Conservation (phyloP, 371 early-diverging fungal genomes). For the Zychaea mexicana region DNA sequence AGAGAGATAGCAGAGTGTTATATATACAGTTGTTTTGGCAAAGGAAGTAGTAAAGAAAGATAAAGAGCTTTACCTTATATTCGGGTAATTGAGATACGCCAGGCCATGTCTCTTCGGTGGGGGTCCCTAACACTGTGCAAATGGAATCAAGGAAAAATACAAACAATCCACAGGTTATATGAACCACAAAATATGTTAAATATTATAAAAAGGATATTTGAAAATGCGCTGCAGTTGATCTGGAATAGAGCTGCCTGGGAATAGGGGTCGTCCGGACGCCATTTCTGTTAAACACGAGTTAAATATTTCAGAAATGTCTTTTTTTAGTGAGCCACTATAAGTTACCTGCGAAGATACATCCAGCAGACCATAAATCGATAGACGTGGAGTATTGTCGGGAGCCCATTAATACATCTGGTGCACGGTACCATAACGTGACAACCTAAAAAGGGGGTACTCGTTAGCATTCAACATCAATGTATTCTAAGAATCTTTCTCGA, state of each 20-base stretch:
- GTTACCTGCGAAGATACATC: slow-evolving; percentile 95
- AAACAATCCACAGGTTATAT: too few species aligned
- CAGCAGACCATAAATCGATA: slow-evolving; percentile 99
- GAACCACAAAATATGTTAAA: not conserved
- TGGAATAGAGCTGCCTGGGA: slow-evolving; percentile 90
- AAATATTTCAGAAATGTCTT: too few species aligned
- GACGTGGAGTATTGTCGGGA: slow-evolving; percentile 96
- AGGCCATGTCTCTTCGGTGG: slow-evolving; percentile 91
- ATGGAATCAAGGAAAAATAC: slow-evolving; percentile 21
- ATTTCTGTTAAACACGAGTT: slow-evolving; percentile 55
- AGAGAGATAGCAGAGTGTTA: too few species aligned
- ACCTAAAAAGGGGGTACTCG: slow-evolving; percentile 61
- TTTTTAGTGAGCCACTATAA: not conserved
- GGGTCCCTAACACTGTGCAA: slow-evolving; percentile 83
- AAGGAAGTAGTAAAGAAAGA: not conserved
- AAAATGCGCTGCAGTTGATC: slow-evolving; percentile 93
- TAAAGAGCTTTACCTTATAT: slow-evolving; percentile 63
- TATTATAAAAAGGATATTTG: slow-evolving; percentile 51
- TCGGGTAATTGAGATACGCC: slow-evolving; percentile 92
- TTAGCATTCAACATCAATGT: slow-evolving; percentile 1
- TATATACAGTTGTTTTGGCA: too few species aligned
- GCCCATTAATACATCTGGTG: slow-evolving; percentile 99
- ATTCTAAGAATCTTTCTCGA: not conserved
- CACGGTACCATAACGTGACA: slow-evolving; percentile 94
- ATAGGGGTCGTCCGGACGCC: slow-evolving; percentile 92